Evolutionary conservation across 306 rosid genomes (phyloP).

Genomic region (Quercus berberidifolia): DNA sequence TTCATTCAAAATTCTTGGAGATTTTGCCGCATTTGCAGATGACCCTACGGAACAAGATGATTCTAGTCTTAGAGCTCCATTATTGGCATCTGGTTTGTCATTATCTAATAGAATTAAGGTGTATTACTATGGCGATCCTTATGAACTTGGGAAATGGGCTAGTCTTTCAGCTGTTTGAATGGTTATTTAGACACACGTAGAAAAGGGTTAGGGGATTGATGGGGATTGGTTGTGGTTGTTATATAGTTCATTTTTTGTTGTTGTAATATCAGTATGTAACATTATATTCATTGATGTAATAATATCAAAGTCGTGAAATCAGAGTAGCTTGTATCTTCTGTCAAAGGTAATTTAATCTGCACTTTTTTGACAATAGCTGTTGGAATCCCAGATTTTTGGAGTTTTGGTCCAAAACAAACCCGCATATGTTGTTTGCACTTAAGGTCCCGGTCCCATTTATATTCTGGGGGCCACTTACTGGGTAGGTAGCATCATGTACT

Average conservation of each 20-base stretch:
- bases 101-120: conserved; percentile 72
- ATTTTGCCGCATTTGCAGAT: conserved; percentile 75
- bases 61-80: conserved; percentile 41
- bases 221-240: conserved; percentile 26
- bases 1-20: conserved; percentile 80
- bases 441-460: too few species aligned
- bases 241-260: conserved; percentile 15
- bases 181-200: neutral
- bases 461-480: too few species aligned
- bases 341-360: neutral
- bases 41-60: conserved; percentile 85
- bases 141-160: conserved; percentile 96
- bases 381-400: too few species aligned
- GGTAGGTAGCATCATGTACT: too few species aligned
- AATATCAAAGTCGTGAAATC: conserved; percentile 21
- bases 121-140: conserved; percentile 81
- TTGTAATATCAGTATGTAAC: conserved; percentile 41
- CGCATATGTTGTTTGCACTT: too few species aligned
- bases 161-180: conserved; percentile 75
- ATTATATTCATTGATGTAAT: conserved; percentile 42
- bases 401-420: too few species aligned
- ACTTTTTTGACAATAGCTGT: too few species aligned
- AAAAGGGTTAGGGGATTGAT: conserved; percentile 7
- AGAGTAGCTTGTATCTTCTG: neutral
- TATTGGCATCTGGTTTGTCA: conserved; percentile 71